Conservation (phyloP, 2,329 filamentous ascomycete species). For the Monilinia fructicola region DNA sequence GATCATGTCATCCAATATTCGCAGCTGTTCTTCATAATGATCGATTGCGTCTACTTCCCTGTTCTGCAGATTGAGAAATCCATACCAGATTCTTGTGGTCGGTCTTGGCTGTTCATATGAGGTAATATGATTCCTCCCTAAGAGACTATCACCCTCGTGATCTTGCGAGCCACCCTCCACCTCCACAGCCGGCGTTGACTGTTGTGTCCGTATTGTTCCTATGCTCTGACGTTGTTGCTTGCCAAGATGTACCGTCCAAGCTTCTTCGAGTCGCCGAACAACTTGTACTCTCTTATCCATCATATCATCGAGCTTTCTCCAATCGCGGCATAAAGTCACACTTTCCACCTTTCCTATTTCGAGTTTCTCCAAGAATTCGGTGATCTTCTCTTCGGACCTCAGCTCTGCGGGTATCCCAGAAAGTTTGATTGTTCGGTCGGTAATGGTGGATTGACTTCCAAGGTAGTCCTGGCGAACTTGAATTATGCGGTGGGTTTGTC, state of each 20-base stretch:
- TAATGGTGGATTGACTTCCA: conserved; percentile 91
- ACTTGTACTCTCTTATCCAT: conserved; percentile 65
- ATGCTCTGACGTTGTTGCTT: conserved; percentile 39
- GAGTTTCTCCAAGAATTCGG: conserved; percentile 80
- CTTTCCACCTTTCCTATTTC: conserved; percentile 87
- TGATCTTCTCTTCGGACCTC: conserved; percentile 78
- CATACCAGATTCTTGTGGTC: conserved; percentile 73
- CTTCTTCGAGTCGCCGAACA: conserved; percentile 74
- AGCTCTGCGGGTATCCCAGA: conserved; percentile 82
- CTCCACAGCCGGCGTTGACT: conserved; percentile 46
- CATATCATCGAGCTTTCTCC: conserved; percentile 76
- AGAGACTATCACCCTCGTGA: conserved; percentile 59
- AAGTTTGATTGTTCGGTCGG: conserved; percentile 87
- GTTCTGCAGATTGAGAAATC: conserved; percentile 68
- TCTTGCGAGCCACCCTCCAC: conserved; percentile 46
- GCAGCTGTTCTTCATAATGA: conserved; percentile 86
- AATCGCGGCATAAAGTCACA: conserved; percentile 83
- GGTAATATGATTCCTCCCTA: conserved; percentile 48
- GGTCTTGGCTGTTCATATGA: conserved; percentile 56
- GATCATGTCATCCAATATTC: conserved; percentile 75
- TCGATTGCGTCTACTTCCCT: conserved; percentile 86
- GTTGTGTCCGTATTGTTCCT: conserved; percentile 42
- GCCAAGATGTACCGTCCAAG: conserved; percentile 77
- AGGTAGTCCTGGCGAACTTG: conserved; percentile 85
- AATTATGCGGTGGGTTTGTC: conserved; percentile 82